A percentile compares a stretch with the other conserved stretches of the same genome.
Evolutionary conservation across 2,329 filamentous ascomycete species (phyloP).

Genomic region (Botryotinia convoluta): DNA sequence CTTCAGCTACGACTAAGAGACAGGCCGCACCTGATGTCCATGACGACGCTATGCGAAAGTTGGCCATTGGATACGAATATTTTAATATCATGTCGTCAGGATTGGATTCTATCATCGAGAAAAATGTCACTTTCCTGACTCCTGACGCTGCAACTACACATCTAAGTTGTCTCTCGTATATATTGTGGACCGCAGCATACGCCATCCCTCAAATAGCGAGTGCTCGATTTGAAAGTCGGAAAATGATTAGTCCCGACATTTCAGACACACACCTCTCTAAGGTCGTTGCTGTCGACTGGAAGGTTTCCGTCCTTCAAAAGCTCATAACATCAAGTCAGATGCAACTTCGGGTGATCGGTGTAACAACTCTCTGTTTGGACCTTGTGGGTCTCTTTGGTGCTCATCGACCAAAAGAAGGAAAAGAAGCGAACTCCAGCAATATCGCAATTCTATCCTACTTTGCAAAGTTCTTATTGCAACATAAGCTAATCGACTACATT

Average conservation of each 20-base stretch:
- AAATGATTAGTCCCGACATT: constrained; percentile 31
- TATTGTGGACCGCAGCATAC: constrained; percentile 45
- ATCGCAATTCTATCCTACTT: constrained; percentile 64
- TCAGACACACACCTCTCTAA: constrained; percentile 28
- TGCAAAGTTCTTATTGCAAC: constrained; percentile 64
- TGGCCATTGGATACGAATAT: constrained; percentile 44
- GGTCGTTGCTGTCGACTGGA: constrained; percentile 53
- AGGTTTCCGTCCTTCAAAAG: constrained; percentile 64
- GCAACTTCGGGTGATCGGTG: constrained; percentile 80
- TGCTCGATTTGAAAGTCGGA: constrained; percentile 27
- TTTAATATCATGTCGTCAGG: constrained; percentile 46
- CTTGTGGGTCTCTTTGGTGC: constrained; percentile 66
- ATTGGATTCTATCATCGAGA: constrained; percentile 51
- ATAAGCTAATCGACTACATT: constrained; percentile 79
- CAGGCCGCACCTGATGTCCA: constrained; percentile 17
- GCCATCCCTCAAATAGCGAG: constrained; percentile 25
- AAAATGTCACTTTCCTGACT: constrained; percentile 52
- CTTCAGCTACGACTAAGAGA: constrained; percentile 25
- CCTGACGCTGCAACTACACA: constrained; percentile 45
- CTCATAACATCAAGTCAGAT: constrained; percentile 83
- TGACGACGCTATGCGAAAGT: constrained; percentile 38
- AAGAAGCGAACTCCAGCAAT: constrained; percentile 37
- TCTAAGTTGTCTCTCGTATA: constrained; percentile 45
- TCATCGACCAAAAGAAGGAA: constrained; percentile 41
- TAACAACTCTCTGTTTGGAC: constrained; percentile 69